Evolutionary conservation across 495 filamentous ascomycete genomes (phyloP).

Genomic region (Tuber brumale): DNA sequence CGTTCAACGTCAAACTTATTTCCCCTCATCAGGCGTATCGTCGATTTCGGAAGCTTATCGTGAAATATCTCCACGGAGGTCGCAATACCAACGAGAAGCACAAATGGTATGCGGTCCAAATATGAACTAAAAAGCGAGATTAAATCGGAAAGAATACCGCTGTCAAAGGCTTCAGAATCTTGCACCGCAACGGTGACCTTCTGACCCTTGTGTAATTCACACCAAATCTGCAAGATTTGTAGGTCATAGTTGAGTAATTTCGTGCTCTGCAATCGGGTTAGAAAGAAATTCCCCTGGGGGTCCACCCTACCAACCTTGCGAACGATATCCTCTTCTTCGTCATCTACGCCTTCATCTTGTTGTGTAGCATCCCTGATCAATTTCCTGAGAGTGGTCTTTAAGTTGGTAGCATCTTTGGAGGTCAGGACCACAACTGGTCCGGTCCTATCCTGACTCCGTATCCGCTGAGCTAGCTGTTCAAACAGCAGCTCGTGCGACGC

Average conservation of each 20-base stretch:
- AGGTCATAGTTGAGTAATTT: constrained; percentile 87
- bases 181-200: constrained; percentile 71
- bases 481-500: constrained; percentile 70
- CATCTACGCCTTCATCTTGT: constrained; percentile 45
- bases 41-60: constrained; percentile 68
- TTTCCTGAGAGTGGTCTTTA: constrained; percentile 76
- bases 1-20: constrained; percentile 78
- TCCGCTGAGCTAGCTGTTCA: constrained; percentile 55
- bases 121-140: constrained; percentile 76
- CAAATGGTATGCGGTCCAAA: constrained; percentile 82
- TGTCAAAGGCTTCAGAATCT: constrained; percentile 91
- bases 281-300: not conserved
- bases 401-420: constrained; percentile 69
- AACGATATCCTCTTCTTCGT: constrained; percentile 50
- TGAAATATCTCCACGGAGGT: constrained; percentile 88
- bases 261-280: constrained; percentile 2
- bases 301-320: constrained; percentile 44
- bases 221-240: constrained; percentile 62
- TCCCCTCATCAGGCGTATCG: constrained; percentile 63
- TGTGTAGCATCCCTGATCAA: constrained; percentile 69
- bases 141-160: constrained; percentile 66
- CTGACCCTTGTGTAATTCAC: constrained; percentile 50
- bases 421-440: constrained; percentile 60
- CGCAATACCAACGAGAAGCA: constrained; percentile 78
- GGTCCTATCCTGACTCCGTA: constrained; percentile 48